Percentiles rank a stretch among this genome's conserved stretches.
These are phyloP conservation scores for Byssothecium circinans DNA, from an alignment of 2,329 filamentous ascomycete genomes.

Conservation along the genomic window DNA sequence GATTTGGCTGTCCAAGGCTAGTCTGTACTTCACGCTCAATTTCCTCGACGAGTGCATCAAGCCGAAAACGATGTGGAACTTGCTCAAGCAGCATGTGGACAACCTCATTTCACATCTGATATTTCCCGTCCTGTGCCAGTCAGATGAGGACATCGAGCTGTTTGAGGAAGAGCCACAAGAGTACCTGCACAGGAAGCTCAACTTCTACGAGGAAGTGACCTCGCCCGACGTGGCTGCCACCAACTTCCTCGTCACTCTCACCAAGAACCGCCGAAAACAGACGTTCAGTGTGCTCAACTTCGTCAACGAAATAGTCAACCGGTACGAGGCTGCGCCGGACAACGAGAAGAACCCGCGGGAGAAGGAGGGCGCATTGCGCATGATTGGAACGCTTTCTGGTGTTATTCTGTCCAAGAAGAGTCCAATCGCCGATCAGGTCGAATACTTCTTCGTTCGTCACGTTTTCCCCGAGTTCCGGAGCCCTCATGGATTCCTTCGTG, in stretches of 20 bases:
- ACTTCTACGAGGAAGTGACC: conserved; percentile 96
- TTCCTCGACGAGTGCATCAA: conserved; percentile 97
- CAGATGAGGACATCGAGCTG: conserved; percentile 87
- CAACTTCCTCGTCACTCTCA: conserved; percentile 93
- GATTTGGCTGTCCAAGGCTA: conserved; percentile 91
- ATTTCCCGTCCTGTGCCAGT: conserved; percentile 92
- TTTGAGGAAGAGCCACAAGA: conserved; percentile 95
- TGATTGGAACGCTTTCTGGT: conserved; percentile 93
- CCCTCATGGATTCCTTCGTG: conserved; percentile 86
- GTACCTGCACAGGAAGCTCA: conserved; percentile 94
- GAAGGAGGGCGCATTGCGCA: conserved; percentile 93
- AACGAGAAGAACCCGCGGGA: conserved; percentile 91
- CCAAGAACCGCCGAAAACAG: conserved; percentile 92
- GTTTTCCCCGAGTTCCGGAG: conserved; percentile 98
- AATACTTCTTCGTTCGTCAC: conserved; percentile 97
- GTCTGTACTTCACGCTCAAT: conserved; percentile 87
- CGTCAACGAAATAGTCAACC: conserved; percentile 91
- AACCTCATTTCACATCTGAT: conserved; percentile 92
- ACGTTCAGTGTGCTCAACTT: conserved; percentile 94
- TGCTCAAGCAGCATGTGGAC: conserved; percentile 89
- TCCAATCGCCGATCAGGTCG: conserved; percentile 94
- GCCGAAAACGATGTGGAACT: conserved; percentile 94
- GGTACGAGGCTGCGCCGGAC: conserved; percentile 81
- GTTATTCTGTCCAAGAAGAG: conserved; percentile 98
- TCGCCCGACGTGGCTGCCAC: conserved; percentile 93